Evolutionary conservation across 192 early-diverging fungal species (phyloP), one percentile per base, ranked within the genome.

Genomic region (Paraglomus brasilianum): DNA sequence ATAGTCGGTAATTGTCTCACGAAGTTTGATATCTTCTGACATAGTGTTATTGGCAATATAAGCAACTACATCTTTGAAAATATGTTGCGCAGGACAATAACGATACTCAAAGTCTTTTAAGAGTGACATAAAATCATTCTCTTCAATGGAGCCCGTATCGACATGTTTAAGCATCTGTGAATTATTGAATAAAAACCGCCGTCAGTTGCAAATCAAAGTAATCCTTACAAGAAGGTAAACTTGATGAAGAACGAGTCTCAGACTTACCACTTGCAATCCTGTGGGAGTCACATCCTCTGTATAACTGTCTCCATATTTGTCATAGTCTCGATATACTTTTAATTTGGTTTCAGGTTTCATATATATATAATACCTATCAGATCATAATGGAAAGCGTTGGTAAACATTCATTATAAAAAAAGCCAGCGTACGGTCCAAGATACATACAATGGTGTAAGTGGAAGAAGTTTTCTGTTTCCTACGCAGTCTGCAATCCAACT

Each of bases 261-360:
- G 30, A 22, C 6, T 36, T 78, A 89, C 88, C 73, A 91, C 85
- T 66, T 80, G 72, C 30, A 93, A 69, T 1, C 62, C 72, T 17
- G 75, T 72, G 5, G 63, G 71, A 24, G 78, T 82, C 0, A 89
- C 66, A 14, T 85, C 80, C 22, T 88, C 85, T 1, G 75, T 82
- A 68, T 83, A 93, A 21, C 81, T 84, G 67, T 93, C 92, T 5
- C 89, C 84, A 55, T 63, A 93, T 51, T 78, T 51, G 75, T 93
- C 92, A 63, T 88, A 86, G 38, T 71, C 82, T 51, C 72, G 63
- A 19, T 78, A 56, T 40, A 93, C 83, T 24, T 78, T 60, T 0
- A 72, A 69, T 41, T 75, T 68, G 0, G 90, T 92, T 5, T 72
- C 43, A 8, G 71, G 39, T 1, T 86, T 83, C 10, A 86, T 76